These are phyloP conservation scores for Polytrichum formosum DNA, from an alignment of 225 moss, liverwort and hornwort genomes.

Conservation along the genomic window DNA sequence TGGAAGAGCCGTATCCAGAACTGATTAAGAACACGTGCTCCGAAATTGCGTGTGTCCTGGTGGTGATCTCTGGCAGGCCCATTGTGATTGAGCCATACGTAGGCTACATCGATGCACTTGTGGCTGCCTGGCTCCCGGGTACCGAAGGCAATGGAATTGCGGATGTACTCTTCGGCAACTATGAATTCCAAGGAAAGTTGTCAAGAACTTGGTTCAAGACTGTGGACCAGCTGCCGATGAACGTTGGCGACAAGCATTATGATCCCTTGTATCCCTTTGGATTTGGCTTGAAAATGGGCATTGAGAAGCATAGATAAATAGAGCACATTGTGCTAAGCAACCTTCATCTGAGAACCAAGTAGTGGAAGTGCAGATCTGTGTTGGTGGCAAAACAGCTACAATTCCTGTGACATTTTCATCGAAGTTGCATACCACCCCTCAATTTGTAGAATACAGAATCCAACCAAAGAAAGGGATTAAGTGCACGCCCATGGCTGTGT, in stretches of 20 bases:
- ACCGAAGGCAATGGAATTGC: constrained; percentile 68
- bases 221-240: constrained; percentile 83
- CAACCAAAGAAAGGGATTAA: too few species aligned
- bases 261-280: constrained; percentile 80
- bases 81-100: constrained; percentile 54
- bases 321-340: too few species aligned
- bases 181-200: constrained; percentile 62
- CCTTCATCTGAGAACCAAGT: too few species aligned
- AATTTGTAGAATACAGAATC: too few species aligned
- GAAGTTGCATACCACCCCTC: too few species aligned
- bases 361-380: too few species aligned
- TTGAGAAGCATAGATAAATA: constrained; percentile 2
- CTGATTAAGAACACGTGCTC: constrained; percentile 59
- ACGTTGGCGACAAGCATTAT: constrained; percentile 67
- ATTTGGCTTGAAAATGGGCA: constrained; percentile 59
- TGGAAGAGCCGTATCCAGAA: constrained; percentile 47
- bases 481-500: too few species aligned
- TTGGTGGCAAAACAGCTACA: too few species aligned
- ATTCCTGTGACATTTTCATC: too few species aligned
- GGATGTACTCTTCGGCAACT: constrained; percentile 62
- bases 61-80: constrained; percentile 71
- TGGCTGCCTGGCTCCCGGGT: constrained; percentile 91
- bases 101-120: constrained; percentile 53
- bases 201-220: constrained; percentile 81
- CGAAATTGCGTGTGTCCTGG: constrained; percentile 47